These are phyloP conservation scores for Penicillium diatomitis DNA, from an alignment of 495 filamentous ascomycete species.

Conservation along the genomic window DNA sequence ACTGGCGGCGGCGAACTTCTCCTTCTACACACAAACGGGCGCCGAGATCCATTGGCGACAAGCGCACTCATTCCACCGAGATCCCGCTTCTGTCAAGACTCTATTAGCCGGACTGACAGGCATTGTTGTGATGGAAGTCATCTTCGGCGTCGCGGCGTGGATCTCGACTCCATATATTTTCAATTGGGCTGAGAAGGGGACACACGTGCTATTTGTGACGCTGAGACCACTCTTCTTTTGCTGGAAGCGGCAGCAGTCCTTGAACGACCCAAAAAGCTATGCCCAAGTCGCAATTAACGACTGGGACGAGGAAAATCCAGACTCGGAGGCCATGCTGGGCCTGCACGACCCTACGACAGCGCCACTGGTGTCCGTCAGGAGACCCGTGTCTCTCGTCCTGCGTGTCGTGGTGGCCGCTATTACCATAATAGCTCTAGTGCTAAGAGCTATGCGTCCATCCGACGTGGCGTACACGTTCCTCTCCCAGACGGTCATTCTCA, in stretches of 20 bases:
- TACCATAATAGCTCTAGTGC: constrained; percentile 1
- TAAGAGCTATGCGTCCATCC: constrained; percentile 11
- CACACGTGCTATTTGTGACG: background rate
- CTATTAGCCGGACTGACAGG: constrained; percentile 17
- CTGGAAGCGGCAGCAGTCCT: background rate
- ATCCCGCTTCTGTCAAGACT: constrained; percentile 17
- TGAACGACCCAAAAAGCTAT: constrained; percentile 2
- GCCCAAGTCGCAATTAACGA: constrained; percentile 11
- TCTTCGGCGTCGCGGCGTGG: constrained; percentile 11
- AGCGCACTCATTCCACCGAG: constrained; percentile 17
- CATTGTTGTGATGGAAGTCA: constrained; percentile 13
- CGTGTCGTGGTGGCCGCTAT: constrained; percentile 1
- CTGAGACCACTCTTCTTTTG: background rate
- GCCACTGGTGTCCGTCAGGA: background rate
- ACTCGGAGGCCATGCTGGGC: constrained; percentile 1
- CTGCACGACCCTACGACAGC: background rate
- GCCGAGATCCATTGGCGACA: constrained; percentile 28
- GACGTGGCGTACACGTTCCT: constrained; percentile 11
- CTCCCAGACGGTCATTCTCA: constrained; percentile 14
- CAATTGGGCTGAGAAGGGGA: constrained; percentile 2
- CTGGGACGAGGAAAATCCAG: constrained; percentile 11
- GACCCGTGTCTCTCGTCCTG: background rate
- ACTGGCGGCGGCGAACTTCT: constrained; percentile 21
- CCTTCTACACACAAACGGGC: constrained; percentile 21
- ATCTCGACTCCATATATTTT: constrained; percentile 11